phyloP scores from a whole-genome alignment of 2,329 filamentous ascomycete genomes.

The Stagonosporopsis tanaceti region DNA sequence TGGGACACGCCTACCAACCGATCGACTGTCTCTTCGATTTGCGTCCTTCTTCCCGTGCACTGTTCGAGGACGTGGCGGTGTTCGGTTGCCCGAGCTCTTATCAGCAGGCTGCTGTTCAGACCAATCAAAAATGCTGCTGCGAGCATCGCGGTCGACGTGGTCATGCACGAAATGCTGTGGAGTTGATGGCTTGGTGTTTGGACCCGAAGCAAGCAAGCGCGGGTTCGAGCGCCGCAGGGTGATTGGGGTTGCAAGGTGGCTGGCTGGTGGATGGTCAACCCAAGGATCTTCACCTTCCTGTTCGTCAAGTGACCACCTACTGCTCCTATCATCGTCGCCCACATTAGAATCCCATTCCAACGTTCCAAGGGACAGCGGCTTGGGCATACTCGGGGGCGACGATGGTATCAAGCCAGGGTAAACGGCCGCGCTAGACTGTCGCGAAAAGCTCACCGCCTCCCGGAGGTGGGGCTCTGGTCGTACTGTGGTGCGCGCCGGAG shows the following conservation, averaged over 20 bases:
- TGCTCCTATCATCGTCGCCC: constrained; percentile 50
- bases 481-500: constrained; percentile 57
- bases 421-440: constrained; percentile 43
- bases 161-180: constrained; percentile 49
- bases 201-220: constrained; percentile 38
- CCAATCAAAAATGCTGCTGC: constrained; percentile 81
- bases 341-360: constrained; percentile 51
- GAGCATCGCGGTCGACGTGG: constrained; percentile 53
- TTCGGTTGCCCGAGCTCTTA: constrained; percentile 65
- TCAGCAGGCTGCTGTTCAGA: constrained; percentile 71
- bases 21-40: constrained; percentile 74
- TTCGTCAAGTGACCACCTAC: constrained; percentile 54
- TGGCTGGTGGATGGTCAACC: constrained; percentile 49
- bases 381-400: constrained; percentile 56
- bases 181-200: constrained; percentile 49
- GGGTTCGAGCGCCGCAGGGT: constrained; percentile 45
- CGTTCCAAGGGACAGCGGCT: constrained; percentile 51
- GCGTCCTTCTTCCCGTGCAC: constrained; percentile 78
- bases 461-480: constrained; percentile 48
- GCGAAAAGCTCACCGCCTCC: constrained; percentile 46
- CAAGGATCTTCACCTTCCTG: constrained; percentile 49
- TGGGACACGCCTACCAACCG: constrained; percentile 72
- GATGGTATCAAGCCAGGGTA: constrained; percentile 53
- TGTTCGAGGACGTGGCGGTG: constrained; percentile 73
- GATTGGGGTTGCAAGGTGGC: constrained; percentile 42